Evolutionary conservation across 2,329 filamentous ascomycete genomes (phyloP), one percentile per base, ranked within the genome.

Genomic region (Colletotrichum echinochloae): DNA sequence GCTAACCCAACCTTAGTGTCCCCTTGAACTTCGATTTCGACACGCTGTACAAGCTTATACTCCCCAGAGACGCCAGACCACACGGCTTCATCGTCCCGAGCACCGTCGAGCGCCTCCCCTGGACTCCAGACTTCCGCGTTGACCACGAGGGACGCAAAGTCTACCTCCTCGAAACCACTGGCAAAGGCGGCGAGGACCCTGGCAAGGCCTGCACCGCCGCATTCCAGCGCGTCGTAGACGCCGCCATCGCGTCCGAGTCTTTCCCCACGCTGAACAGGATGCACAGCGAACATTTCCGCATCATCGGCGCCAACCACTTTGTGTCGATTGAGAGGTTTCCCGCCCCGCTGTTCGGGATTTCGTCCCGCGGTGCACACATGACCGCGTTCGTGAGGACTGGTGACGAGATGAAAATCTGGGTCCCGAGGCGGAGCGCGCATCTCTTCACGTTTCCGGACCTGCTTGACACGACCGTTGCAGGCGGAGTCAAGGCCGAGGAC

Each of bases 391-490:
- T 81, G 14, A 75, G 70, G 12, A 84, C 84, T 7, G 77, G 77
- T n/a, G 71, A 81, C 2, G 78, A 77, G 72, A 56, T 92, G 64
- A 88, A 86, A 74, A 86, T 95, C 37, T 96, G 93, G 93, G 87
- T 93, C 1, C 91, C 93, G 0, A 83, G 90, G 30, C 84, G 93
- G 20, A 88, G 90, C 56, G 83, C 80, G 59, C 87, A 84, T 12
- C 91, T 95, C 76, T 88, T 91, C 78, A 94, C 92, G 0, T 95
- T 93, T 75, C 90, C 90, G 0, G 88, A 89, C 4, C 90, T 93
- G 85, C 84, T 95, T 65, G 93, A 96, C 77, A 95, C 94, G 76
- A 92, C 92, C 8, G 93, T 95, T 18, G 93, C 92, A 0, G 93
- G 93, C 3, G 93, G 93, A 0, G 89, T 95, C 75, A 88, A 90